Evolutionary conservation across 352 stramenopile species (phyloP), one percentile per base, ranked within the genome.

Genomic region (Phytopythium boreale): DNA sequence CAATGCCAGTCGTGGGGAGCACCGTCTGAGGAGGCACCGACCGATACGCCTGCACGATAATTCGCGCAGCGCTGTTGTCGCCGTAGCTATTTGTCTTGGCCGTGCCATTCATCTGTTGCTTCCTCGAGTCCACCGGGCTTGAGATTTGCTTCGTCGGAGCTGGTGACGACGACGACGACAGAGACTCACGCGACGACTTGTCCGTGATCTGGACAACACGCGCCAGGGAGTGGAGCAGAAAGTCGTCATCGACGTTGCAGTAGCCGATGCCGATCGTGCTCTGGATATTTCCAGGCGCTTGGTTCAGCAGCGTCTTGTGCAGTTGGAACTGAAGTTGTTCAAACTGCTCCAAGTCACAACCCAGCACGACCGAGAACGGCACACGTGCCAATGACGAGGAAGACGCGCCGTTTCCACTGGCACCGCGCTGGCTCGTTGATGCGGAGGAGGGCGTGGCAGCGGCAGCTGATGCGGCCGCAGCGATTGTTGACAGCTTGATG

Each of bases 251-350:
- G 5, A 91, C 59, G 27, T 77, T 61, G 69, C 77, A 89, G 6
- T 77, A 66, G 4, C 84, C 84, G 29, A 82, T 61, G 17, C 82
- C 84, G 49, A 89, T 68, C 20, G 69, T 87, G 2, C 66, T 59
- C 31, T 87, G 81, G 26, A 69, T 69, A 17, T 63, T 84, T 0
- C 74, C 74, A 0, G 75, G 75, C 26, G 66, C 74, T 57, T 87
- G 78, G 15, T 55, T 79, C n/a, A 84, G 55, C 58, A 71, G 70
- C 3, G 67, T 79, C 47, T 84, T 84, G 67, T 80, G 88, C 27
- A 93, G 69, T 17, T 76, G 82, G n/a, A 91, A 74, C n/a, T 76
- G 69, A 11, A 93, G 60, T 44, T 89, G 74, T n/a, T 89, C 80
- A 49, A 82, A 87, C 26, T 74, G 56, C 61, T 80, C 79, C 36